Conservation (phyloP, 2,329 filamentous ascomycete genomes). For the Iodosphaeria phyllophila region DNA sequence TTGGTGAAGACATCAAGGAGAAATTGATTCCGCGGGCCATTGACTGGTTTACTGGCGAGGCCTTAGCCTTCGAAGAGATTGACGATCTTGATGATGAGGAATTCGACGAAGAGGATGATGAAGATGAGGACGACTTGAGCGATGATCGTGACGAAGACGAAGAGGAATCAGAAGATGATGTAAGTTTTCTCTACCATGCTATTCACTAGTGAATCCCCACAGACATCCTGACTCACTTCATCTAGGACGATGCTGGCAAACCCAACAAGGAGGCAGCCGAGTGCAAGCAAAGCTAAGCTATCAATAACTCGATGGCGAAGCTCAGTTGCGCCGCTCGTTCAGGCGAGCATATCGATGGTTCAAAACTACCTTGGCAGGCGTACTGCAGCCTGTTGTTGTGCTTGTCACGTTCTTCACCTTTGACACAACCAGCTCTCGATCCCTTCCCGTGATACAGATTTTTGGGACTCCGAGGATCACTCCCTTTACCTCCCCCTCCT, state of each 20-base stretch:
- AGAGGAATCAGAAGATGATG: constrained; percentile 63
- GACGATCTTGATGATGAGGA: constrained; percentile 68
- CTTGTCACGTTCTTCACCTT: too few relatives aligned
- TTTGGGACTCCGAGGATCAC: too few relatives aligned
- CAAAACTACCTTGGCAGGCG: too few relatives aligned
- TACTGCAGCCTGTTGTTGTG: too few relatives aligned
- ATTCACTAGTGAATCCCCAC: constrained; percentile 1
- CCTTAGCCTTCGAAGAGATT: constrained; percentile 87
- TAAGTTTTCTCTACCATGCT: constrained; percentile 19
- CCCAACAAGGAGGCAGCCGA: constrained; percentile 88
- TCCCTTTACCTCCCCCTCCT: too few relatives aligned
- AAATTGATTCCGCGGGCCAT: constrained; percentile 97
- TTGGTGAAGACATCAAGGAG: constrained; percentile 99
- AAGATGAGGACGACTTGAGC: constrained; percentile 77
- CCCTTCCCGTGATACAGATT: too few relatives aligned
- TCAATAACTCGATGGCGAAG: constrained; percentile 1
- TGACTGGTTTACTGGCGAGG: constrained; percentile 98
- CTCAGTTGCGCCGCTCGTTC: too few relatives aligned
- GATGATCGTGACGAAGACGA: constrained; percentile 65
- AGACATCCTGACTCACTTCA: constrained; percentile 7
- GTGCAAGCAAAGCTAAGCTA: constrained; percentile 78
- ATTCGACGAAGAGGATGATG: constrained; percentile 69
- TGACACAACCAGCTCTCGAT: too few relatives aligned
- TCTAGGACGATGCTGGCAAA: constrained; percentile 71
- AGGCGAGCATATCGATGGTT: too few relatives aligned